Evolutionary conservation across 306 rosid genomes (phyloP), one percentile per base, ranked within the genome.

Genomic region (Trifolium subterraneum): DNA sequence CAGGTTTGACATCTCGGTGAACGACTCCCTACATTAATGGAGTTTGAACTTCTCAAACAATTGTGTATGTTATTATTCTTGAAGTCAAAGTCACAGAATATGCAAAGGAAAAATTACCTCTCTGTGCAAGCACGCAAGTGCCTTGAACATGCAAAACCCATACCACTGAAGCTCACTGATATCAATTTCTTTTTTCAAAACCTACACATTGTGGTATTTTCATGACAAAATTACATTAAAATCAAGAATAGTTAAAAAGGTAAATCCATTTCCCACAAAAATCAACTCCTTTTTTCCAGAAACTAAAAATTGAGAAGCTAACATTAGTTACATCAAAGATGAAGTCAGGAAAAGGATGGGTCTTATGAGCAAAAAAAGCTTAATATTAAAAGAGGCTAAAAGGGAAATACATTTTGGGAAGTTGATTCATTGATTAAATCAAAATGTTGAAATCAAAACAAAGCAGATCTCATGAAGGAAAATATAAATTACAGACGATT

Each of bases 1-100:
- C 98, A 66, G 98, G 98, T 81, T 90, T 93, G 69, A 93, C 83
- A 81, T 93, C 98, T 78, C 98, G 83, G 58, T 93, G 97, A 45
- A 87, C 63, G n/a, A 89, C 84, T 78, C 91, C 97, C 98, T 90
- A 79, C 70, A 71, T 78, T 14, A 56, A 66, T 13, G 59, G 70
- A 33, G 36, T 68, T 82, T 35, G 65, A 33, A 69, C 65, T 45
- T 69, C 20, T 79, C 64, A 69, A 52, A 41, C 14, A 72, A 72
- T 29, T 36, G 60, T 48, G 62, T 1, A 45, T 38, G 16, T 35
- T 2, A 36, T 23, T 8, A 36, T 23, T 56, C 41, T 27, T 25
- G 6, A 51, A 16, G 79, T 71, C 44, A 71, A 73, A 69, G 59
- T 52, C 18, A 18, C 25, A 62, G 51, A 56, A 65, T 51, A 31